Conservation (phyloP, 2,329 filamentous ascomycete genomes). For the Ophiocordyceps australis region DNA sequence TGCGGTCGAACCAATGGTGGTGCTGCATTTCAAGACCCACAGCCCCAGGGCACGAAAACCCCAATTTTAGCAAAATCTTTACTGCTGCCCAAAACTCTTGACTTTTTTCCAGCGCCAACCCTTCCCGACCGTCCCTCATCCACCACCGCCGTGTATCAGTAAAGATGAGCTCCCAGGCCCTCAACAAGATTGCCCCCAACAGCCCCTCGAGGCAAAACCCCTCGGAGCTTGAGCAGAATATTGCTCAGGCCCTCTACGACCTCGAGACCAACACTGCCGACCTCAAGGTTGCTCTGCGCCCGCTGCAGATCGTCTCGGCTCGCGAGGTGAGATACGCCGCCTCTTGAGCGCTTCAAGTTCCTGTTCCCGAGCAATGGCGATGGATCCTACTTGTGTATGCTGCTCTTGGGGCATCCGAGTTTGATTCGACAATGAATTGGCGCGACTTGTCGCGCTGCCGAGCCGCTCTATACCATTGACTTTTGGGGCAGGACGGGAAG, state of each 20-base stretch:
- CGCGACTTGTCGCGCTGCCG: too few species aligned
- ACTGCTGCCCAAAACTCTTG: conserved; percentile 13
- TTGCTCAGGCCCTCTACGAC: conserved; percentile 94
- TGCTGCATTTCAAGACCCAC: too few species aligned
- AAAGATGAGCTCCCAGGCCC: conserved; percentile 49
- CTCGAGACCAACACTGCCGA: conserved; percentile 99
- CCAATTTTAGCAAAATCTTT: conserved; percentile 19
- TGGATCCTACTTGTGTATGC: too few species aligned
- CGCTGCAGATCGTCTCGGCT: conserved; percentile 96
- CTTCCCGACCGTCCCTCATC: conserved; percentile 12
- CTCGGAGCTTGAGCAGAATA: conserved; percentile 92
- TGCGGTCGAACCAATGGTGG: too few species aligned
- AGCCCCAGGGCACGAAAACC: conserved; percentile 22
- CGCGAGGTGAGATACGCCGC: conserved; percentile 73
- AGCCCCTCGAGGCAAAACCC: conserved; percentile 91
- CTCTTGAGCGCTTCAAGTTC: conserved; percentile 13
- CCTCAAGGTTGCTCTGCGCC: conserved; percentile 88
- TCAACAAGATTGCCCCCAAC: conserved; percentile 98
- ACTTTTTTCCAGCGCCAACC: conserved; percentile 9
- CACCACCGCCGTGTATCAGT: conserved; percentile 25
- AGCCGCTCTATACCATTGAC: conserved; percentile 23
- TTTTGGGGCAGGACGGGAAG: conserved; percentile 52
- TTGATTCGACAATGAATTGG: too few species aligned
- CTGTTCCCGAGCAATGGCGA: conserved; percentile 30
- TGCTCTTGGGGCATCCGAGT: too few species aligned